These are phyloP conservation scores for Chaetomium olivaceum DNA, from an alignment of 2,329 filamentous ascomycete genomes.

Conservation along the genomic window DNA sequence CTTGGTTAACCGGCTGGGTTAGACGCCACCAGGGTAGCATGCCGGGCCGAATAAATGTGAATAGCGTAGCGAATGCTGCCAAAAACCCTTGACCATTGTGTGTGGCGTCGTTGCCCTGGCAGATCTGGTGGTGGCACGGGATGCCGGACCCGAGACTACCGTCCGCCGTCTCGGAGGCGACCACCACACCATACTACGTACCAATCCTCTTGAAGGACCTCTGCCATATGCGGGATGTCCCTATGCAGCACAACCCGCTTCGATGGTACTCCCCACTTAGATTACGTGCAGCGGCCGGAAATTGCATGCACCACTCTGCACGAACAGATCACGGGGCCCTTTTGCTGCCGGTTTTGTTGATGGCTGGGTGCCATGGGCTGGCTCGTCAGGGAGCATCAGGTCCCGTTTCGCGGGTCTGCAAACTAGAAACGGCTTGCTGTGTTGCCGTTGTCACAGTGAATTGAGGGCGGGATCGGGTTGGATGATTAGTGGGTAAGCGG, in stretches of 20 bases:
- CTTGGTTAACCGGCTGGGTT: neutral
- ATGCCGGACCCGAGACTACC: neutral
- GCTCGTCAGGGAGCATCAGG: neutral
- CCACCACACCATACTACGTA: neutral
- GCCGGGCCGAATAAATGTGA: neutral
- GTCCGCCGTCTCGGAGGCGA: neutral
- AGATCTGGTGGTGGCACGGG: neutral
- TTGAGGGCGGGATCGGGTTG: neutral
- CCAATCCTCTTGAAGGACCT: slow-evolving; percentile 13
- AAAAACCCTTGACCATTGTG: neutral
- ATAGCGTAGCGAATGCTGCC: neutral
- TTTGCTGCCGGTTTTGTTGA: neutral
- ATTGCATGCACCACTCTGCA: slow-evolving; percentile 24
- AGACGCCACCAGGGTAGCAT: slow-evolving; percentile 2
- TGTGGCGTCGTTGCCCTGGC: neutral
- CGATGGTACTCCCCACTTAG: slow-evolving; percentile 13
- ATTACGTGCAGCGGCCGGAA: slow-evolving; percentile 30
- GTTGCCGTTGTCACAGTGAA: neutral
- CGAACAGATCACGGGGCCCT: slow-evolving; percentile 28
- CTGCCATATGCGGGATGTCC: slow-evolving; percentile 17
- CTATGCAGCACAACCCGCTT: slow-evolving; percentile 21
- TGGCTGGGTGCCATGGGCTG: neutral
- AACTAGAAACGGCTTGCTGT: neutral
- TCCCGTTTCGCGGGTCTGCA: neutral
- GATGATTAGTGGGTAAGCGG: neutral